Conservation (phyloP, 345 rosid genomes). For the Salix viminalis region DNA sequence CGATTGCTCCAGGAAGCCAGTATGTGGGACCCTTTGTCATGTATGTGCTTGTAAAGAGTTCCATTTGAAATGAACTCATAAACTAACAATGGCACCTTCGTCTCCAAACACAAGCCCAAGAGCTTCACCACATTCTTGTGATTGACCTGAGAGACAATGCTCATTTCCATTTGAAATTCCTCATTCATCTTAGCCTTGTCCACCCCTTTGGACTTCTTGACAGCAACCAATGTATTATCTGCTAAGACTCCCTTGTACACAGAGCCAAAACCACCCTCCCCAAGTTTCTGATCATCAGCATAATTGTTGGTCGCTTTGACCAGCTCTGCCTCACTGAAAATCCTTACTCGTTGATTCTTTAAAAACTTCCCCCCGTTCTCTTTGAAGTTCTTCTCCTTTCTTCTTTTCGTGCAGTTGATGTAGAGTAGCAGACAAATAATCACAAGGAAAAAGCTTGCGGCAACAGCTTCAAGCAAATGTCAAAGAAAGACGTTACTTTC, state of each 20-base stretch:
- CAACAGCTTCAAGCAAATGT: background rate
- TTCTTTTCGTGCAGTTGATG: background rate
- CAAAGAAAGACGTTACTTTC: too few relatives aligned
- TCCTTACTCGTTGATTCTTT: slow-evolving; percentile 29
- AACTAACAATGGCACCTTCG: slow-evolving; percentile 28
- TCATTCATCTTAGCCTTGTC: slow-evolving; percentile 14
- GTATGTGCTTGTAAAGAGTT: slow-evolving; percentile 19
- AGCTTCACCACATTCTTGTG: slow-evolving; percentile 35
- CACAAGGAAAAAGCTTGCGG: background rate
- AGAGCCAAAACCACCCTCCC: slow-evolving; percentile 30
- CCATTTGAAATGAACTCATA: slow-evolving; percentile 29
- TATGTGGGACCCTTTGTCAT: slow-evolving; percentile 6
- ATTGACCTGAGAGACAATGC: slow-evolving; percentile 24
- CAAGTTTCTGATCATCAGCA: slow-evolving; percentile 3
- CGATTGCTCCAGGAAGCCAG: slow-evolving; percentile 18
- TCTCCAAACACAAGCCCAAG: slow-evolving; percentile 33
- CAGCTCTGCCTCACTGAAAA: slow-evolving; percentile 27
- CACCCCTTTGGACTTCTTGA: slow-evolving; percentile 18
- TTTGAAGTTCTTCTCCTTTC: slow-evolving; percentile 19
- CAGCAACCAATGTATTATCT: slow-evolving; percentile 8
- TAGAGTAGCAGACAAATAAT: background rate
- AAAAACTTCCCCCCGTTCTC: slow-evolving; percentile 29
- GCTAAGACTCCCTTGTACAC: slow-evolving; percentile 26
- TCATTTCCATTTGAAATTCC: slow-evolving; percentile 26
- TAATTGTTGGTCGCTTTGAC: slow-evolving; percentile 28